Evolutionary conservation across 139 green algal genomes (phyloP).

Genomic region (Mesotaenium endlicherianum): DNA sequence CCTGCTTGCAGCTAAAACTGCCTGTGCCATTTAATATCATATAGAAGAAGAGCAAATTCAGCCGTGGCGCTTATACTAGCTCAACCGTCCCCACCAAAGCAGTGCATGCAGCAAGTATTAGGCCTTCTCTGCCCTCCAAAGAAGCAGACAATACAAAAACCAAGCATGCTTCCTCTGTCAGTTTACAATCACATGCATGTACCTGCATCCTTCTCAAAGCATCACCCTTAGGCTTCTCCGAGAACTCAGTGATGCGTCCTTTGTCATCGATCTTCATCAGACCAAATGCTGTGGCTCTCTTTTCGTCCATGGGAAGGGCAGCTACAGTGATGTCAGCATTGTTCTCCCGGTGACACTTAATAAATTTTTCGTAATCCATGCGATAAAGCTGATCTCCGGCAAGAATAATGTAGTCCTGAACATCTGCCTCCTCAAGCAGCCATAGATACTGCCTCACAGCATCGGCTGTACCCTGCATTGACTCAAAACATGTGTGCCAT

Average conservation of each 20-base stretch:
- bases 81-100: too few relatives aligned
- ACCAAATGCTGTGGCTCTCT: conserved; percentile 86
- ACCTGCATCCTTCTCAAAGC: conserved; percentile 81
- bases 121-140: too few relatives aligned
- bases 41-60: too few relatives aligned
- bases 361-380: conserved; percentile 99
- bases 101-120: too few relatives aligned
- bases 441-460: conserved; percentile 98
- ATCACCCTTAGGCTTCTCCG: conserved; percentile 95
- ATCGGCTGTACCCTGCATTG: conserved; percentile 85
- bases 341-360: conserved; percentile 80
- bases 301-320: conserved; percentile 89
- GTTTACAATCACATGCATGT: too few relatives aligned
- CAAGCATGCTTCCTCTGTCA: too few relatives aligned
- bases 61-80: too few relatives aligned
- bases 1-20: too few relatives aligned
- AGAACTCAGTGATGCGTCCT: conserved; percentile 88
- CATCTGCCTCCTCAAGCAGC: conserved; percentile 92
- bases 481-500: conserved; percentile 4
- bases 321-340: conserved; percentile 96
- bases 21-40: too few relatives aligned
- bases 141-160: too few relatives aligned
- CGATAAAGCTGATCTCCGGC: conserved; percentile 99
- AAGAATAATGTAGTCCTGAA: conserved; percentile 98
- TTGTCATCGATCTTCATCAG: conserved; percentile 98